These are phyloP conservation scores for Aspergillus sp. DNA, from an alignment of 2,329 filamentous ascomycete species.

Conservation along the genomic window DNA sequence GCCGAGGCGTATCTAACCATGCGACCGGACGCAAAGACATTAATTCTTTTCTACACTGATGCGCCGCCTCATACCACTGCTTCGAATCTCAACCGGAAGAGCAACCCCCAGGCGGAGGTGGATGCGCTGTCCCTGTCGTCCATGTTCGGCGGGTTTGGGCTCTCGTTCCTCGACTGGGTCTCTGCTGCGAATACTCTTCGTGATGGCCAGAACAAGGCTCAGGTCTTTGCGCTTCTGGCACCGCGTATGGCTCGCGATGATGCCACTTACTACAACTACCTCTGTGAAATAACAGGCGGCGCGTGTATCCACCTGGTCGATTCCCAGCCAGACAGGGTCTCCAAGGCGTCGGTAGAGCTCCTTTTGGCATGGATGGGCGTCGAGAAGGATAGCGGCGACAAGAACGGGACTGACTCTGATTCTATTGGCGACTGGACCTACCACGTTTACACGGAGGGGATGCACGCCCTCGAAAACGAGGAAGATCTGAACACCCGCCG, in stretches of 20 bases:
- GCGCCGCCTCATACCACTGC: constrained; percentile 50
- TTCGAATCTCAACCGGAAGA: constrained; percentile 12
- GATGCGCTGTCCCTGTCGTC: background rate
- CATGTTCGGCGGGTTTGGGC: constrained; percentile 34
- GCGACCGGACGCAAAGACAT: constrained; percentile 49
- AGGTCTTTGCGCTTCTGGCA: constrained; percentile 48
- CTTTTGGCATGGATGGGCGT: constrained; percentile 49
- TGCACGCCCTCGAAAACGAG: background rate
- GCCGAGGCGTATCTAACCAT: constrained; percentile 50
- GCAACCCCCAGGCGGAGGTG: background rate
- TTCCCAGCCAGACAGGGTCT: constrained; percentile 33
- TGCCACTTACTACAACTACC: constrained; percentile 42
- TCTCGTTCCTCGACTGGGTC: constrained; percentile 48
- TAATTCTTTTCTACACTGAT: constrained; percentile 53
- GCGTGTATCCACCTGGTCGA: constrained; percentile 36
- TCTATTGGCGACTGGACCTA: background rate
- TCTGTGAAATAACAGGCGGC: constrained; percentile 46
- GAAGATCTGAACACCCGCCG: background rate
- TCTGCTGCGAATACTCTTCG: constrained; percentile 37
- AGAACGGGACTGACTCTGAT: background rate
- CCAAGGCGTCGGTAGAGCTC: constrained; percentile 44
- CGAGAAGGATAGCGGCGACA: background rate
- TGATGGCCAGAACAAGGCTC: constrained; percentile 25
- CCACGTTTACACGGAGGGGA: background rate
- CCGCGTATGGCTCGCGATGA: constrained; percentile 6